These are phyloP conservation scores for Akanthomyces lecanii DNA, from an alignment of 2,329 filamentous ascomycete genomes.

Conservation along the genomic window DNA sequence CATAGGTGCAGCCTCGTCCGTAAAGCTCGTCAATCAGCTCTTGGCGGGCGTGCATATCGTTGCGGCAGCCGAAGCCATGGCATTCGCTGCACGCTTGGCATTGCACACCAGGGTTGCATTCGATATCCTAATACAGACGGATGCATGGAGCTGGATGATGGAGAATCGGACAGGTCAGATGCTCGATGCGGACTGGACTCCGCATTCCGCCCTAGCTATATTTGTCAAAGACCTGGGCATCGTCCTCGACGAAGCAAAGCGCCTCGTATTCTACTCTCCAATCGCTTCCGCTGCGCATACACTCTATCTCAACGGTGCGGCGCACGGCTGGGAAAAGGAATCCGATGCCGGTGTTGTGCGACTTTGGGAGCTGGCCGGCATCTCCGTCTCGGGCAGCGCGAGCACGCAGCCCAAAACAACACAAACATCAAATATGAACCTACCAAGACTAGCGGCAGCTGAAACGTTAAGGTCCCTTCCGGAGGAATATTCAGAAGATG, in stretches of 20 bases:
- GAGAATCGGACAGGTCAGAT: conserved; percentile 33
- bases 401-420: neutral
- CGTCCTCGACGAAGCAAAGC: conserved; percentile 30
- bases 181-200: conserved; percentile 33
- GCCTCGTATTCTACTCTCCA: conserved; percentile 26
- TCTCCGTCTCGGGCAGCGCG: conserved; percentile 22
- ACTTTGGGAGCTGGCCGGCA: conserved; percentile 34
- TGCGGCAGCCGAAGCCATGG: conserved; percentile 52
- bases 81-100: conserved; percentile 49
- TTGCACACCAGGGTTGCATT: conserved; percentile 46
- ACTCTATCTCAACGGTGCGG: conserved; percentile 30
- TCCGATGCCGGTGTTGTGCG: conserved; percentile 33
- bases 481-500: conserved; percentile 21
- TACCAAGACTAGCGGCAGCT: conserved; percentile 19
- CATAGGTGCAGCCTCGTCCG: conserved; percentile 49
- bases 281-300: conserved; percentile 30
- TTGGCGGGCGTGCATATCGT: conserved; percentile 56
- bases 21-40: conserved; percentile 56
- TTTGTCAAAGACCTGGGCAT: conserved; percentile 34
- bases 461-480: conserved; percentile 24
- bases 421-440: neutral
- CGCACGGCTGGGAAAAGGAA: conserved; percentile 30
- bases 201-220: conserved; percentile 32
- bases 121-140: conserved; percentile 41
- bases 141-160: conserved; percentile 36